These are phyloP conservation scores for Euphorbia pulcherrima DNA, from an alignment of 345 rosid genomes.

Conservation along the genomic window DNA sequence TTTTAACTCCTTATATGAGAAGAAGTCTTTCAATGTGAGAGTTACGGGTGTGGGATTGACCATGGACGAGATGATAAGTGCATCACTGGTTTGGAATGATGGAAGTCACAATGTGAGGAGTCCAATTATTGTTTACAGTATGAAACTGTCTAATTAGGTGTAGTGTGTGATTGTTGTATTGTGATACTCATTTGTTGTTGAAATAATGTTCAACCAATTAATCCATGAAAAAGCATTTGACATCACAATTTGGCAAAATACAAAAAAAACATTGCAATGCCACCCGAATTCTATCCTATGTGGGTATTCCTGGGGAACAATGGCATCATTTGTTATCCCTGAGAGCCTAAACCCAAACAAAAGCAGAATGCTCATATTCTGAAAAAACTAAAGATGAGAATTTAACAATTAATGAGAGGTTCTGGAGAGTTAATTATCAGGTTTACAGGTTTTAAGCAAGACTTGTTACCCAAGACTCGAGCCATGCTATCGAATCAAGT, in stretches of 20 bases:
- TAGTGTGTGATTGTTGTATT: no score
- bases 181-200: no score
- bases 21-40: constrained; percentile 25
- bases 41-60: no score
- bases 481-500: constrained; percentile 30
- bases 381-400: neutral
- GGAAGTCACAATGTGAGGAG: constrained; percentile 33
- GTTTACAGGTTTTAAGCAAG: constrained; percentile 8
- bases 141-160: no score
- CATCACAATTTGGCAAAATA: neutral
- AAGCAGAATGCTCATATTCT: neutral
- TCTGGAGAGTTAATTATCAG: neutral
- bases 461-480: constrained; percentile 4
- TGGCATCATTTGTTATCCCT: neutral
- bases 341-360: neutral
- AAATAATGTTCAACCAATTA: no score
- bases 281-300: constrained; percentile 2
- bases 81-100: constrained; percentile 39
- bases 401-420: neutral
- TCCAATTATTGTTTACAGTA: constrained; percentile 31
- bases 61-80: no score
- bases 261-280: neutral
- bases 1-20: constrained; percentile 25
- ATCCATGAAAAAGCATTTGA: no score
- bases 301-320: constrained; percentile 3